Conservation (phyloP, 768 basidiomycete genomes). For the Kwoniella bestiolae region DNA sequence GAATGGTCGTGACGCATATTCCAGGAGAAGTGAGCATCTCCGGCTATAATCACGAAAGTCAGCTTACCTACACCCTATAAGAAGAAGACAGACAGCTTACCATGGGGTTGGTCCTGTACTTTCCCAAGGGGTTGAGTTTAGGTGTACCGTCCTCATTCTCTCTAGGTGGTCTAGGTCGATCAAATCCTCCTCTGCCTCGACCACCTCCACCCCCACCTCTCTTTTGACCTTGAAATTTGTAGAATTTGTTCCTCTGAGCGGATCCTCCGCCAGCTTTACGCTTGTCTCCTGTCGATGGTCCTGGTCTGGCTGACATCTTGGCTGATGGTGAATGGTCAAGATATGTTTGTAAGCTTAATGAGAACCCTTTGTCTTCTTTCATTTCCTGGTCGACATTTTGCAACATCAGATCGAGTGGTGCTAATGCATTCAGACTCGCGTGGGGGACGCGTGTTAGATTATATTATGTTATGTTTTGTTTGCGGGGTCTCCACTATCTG, state of each 20-base stretch:
- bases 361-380: no score
- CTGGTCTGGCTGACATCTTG: conserved; percentile 23
- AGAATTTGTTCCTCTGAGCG: conserved; percentile 43
- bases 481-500: conserved; percentile 17
- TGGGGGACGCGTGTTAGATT: no score
- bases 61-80: neutral
- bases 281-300: conserved; percentile 9
- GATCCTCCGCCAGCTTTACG: conserved; percentile 5
- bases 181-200: conserved; percentile 29
- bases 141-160: conserved; percentile 6
- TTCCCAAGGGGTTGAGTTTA: conserved; percentile 31
- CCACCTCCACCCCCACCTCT: conserved; percentile 23
- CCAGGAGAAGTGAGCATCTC: conserved; percentile 38
- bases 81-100: conserved; percentile 20
- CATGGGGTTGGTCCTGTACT: conserved; percentile 34
- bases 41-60: conserved; percentile 22
- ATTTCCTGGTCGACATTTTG: no score
- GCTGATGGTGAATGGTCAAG: neutral
- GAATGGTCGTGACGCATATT: conserved; percentile 38
- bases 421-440: no score
- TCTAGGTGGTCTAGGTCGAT: conserved; percentile 9
- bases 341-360: neutral
- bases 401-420: no score
- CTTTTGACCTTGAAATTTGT: conserved; percentile 29
- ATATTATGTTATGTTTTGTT: conserved; percentile 2